Percentiles rank a stretch among this genome's conserved stretches.
These are phyloP conservation scores for Imleria badia DNA, from an alignment of 768 basidiomycete species.

Conservation along the genomic window DNA sequence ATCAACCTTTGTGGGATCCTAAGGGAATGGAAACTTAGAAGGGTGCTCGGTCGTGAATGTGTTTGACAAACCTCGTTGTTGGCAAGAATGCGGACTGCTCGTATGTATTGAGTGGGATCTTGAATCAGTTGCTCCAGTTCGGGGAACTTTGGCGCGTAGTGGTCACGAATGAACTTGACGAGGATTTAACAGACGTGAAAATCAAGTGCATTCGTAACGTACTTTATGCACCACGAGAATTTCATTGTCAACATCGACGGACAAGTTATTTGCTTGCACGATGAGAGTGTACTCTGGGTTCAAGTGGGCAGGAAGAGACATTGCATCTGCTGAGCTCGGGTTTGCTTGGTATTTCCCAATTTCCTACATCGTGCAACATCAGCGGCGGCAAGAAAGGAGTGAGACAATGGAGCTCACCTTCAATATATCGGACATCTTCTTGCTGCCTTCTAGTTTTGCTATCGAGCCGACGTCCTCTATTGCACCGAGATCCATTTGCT, in stretches of 20 bases:
- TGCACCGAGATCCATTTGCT: constrained; percentile 85
- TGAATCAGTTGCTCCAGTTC: constrained; percentile 94
- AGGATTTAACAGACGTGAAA: constrained; percentile 8
- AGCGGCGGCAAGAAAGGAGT: background rate
- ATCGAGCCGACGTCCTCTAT: constrained; percentile 87
- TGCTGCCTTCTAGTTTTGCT: constrained; percentile 86
- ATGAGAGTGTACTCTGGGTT: constrained; percentile 97
- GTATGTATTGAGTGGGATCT: constrained; percentile 90
- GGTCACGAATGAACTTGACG: constrained; percentile 91
- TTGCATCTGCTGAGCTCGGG: constrained; percentile 76
- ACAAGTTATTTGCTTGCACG: constrained; percentile 96
- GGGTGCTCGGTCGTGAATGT: background rate
- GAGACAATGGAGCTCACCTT: constrained; percentile 46
- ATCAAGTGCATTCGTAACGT: constrained; percentile 15
- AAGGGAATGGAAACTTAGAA: constrained; percentile 4
- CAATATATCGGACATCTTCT: constrained; percentile 83
- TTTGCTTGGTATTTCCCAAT: constrained; percentile 82
- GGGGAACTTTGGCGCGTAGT: constrained; percentile 93
- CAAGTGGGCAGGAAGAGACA: constrained; percentile 77
- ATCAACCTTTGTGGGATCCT: constrained; percentile 88
- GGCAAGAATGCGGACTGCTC: constrained; percentile 82
- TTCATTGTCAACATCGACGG: constrained; percentile 98
- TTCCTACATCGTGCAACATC: constrained; percentile 51
- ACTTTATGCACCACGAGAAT: constrained; percentile 96
- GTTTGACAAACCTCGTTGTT: constrained; percentile 64